A percentile compares a stretch with the other conserved stretches of the same genome.
Conservation (phyloP, 2,329 filamentous ascomycete genomes). For the Pseudogymnoascus sp. region DNA sequence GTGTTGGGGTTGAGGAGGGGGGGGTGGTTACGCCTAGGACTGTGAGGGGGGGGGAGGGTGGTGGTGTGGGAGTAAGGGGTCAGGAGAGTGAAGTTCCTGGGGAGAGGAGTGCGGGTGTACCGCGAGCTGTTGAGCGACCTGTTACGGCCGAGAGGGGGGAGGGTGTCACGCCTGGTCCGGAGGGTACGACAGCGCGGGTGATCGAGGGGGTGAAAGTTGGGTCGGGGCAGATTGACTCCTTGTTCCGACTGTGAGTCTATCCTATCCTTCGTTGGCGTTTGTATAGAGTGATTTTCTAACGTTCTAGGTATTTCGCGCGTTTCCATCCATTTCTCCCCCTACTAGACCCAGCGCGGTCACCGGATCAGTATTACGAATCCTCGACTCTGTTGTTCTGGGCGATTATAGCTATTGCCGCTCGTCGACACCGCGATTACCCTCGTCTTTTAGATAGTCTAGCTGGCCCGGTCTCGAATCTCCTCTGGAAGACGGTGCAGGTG, state of each 20-base stretch:
- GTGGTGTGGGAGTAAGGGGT: neutral
- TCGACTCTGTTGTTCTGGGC: constrained; percentile 15
- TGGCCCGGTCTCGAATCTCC: constrained; percentile 11
- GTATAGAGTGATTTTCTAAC: constrained; percentile 1
- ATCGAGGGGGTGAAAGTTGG: constrained; percentile 12
- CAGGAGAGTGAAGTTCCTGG: neutral
- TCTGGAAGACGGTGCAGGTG: constrained; percentile 12
- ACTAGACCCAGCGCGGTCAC: constrained; percentile 12
- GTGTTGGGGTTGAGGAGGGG: neutral
- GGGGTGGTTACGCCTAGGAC: constrained; percentile 2
- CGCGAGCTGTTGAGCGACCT: neutral
- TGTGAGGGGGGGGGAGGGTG: neutral
- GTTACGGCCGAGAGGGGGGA: neutral
- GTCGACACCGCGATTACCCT: constrained; percentile 13
- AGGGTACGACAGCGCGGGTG: neutral
- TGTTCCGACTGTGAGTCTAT: constrained; percentile 12
- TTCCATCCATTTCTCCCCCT: constrained; percentile 15
- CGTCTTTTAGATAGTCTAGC: constrained; percentile 11
- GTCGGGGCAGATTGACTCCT: constrained; percentile 8
- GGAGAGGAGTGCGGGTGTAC: neutral
- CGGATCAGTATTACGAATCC: constrained; percentile 14
- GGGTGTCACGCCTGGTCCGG: neutral
- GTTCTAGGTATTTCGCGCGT: constrained; percentile 13
- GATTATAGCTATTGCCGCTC: constrained; percentile 16
- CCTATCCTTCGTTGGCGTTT: no score